Conservation (phyloP, 1,284 basidiomycete species). For the Polyporus tsugae region DNA sequence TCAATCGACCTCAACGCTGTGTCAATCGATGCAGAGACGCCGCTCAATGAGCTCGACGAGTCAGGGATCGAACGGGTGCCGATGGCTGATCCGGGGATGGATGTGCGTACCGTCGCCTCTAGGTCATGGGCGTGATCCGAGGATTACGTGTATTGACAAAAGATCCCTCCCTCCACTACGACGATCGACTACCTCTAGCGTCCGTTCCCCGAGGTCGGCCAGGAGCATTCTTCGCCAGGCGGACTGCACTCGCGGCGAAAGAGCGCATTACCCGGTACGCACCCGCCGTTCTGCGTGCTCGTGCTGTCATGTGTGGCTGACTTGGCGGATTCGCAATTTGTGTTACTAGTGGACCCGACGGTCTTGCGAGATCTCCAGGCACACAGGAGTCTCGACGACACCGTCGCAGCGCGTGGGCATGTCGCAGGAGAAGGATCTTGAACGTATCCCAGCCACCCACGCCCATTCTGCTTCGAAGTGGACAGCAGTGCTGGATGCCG, state of each 20-base stretch:
- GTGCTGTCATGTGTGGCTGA: slow-evolving; percentile 5
- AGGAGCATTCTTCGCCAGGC: slow-evolving; percentile 59
- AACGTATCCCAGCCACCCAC: background rate
- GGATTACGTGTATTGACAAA: slow-evolving; percentile 34
- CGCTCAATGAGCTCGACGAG: slow-evolving; percentile 76
- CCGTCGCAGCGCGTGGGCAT: slow-evolving; percentile 30
- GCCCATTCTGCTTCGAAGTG: slow-evolving; percentile 26
- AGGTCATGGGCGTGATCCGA: slow-evolving; percentile 32
- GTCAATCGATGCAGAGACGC: slow-evolving; percentile 80
- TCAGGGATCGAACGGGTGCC: slow-evolving; percentile 87
- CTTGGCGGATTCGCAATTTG: slow-evolving; percentile 23
- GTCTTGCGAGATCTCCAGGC: slow-evolving; percentile 90
- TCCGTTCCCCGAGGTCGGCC: slow-evolving; percentile 66
- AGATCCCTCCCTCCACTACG: slow-evolving; percentile 27
- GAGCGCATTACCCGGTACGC: slow-evolving; percentile 84
- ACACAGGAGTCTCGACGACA: slow-evolving; percentile 82
- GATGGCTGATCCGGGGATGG: slow-evolving; percentile 88
- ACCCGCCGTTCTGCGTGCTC: background rate
- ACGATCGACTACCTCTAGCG: slow-evolving; percentile 49
- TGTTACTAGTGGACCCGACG: slow-evolving; percentile 77
- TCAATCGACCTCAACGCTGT: slow-evolving; percentile 89
- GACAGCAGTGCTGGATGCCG: slow-evolving; percentile 33
- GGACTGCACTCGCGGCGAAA: slow-evolving; percentile 83
- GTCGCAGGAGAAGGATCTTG: slow-evolving; percentile 25
- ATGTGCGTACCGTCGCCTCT: slow-evolving; percentile 62